A percentile compares a stretch with the other conserved stretches of the same genome.
Evolutionary conservation across 2,329 filamentous ascomycete genomes (phyloP).

Genomic region (Aspergillus flavus): DNA sequence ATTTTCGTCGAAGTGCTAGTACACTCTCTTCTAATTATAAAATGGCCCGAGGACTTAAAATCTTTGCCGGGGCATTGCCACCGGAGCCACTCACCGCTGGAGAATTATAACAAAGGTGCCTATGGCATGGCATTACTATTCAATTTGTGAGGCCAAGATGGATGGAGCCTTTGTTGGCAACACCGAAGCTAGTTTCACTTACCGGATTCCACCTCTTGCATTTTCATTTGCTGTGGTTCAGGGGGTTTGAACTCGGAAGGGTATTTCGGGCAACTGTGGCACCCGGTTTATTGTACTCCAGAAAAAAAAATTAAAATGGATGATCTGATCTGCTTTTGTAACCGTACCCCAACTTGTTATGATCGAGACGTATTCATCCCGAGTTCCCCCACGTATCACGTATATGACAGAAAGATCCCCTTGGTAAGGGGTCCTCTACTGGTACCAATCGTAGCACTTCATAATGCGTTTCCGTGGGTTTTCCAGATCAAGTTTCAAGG

Average conservation of each 20-base stretch:
- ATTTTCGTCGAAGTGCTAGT: not conserved
- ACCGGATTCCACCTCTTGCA: not conserved
- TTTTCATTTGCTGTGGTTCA: slow-evolving; percentile 1
- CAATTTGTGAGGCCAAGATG: not conserved
- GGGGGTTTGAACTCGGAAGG: not conserved
- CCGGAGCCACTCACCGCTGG: not conserved
- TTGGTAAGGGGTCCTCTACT: not conserved
- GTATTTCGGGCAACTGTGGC: not conserved
- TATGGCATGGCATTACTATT: not conserved
- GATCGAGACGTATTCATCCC: not conserved
- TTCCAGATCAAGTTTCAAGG: not conserved
- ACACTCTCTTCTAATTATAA: not conserved
- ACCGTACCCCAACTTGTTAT: not conserved
- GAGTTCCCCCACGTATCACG: not conserved
- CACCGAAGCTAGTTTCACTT: slow-evolving; percentile 3
- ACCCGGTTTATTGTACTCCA: not conserved
- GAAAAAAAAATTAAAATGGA: not conserved
- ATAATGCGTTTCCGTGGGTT: slow-evolving; percentile 2
- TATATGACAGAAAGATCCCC: not conserved
- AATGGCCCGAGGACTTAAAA: not conserved
- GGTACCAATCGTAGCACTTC: not conserved
- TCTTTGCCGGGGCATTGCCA: not conserved
- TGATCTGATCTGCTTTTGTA: not conserved
- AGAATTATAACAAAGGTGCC: not conserved
- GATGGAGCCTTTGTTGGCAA: slow-evolving; percentile 3